Base-by-base conservation (phyloP, 176 grass and related monocot genomes). In the Saccharum spontaneum region DNA sequence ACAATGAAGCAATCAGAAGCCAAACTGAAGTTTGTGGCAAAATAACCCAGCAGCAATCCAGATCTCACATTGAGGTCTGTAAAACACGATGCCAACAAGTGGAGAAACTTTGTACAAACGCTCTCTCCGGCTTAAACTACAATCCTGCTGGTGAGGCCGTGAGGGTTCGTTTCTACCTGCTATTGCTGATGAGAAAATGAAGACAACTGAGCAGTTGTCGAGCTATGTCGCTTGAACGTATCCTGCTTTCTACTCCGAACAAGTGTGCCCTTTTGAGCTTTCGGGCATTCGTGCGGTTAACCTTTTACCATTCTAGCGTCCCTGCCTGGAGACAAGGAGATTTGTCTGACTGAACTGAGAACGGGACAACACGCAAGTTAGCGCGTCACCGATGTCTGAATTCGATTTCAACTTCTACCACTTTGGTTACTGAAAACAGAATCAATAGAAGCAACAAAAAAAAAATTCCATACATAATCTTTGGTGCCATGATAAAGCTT, bases 41-140 rank as follows among this genome's bases (percentile, higher is more conserved):
- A 90, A 90, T 80, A 84, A 87, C 40, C 48, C 7, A 37, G 39
- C 62, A 75, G 31, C 49, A 62, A 43, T 48, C 16, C 30, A 17
- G 76, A 28, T 87, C 80, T 70, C 81, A 87, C 62, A 84, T 75
- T 87, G 76, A 76, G 81, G 61, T 84, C 60, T 79, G 61, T 70
- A 67, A 55, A 55, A 77, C 66, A 82, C 66, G 50, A 52, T 43
- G n/a, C 65, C 79, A 71, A 57, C 79, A 83, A 78, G 33, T 68
- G 48, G 7, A 34, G 28, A 57, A 65, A 10, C 6, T 34, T 43
- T 68, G 34, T 61, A 24, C n/a, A 61, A 34, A n/a, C 48, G 31
- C 3, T 5, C 18, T 40, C 10, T 22, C 40, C 28, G 17, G 30
- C 6, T 46, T 77, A 39, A 14, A 20, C 49, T 6, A 65, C 1